phyloP scores from a whole-genome alignment of 345 rosid species.

The Mercurialis annua region DNA sequence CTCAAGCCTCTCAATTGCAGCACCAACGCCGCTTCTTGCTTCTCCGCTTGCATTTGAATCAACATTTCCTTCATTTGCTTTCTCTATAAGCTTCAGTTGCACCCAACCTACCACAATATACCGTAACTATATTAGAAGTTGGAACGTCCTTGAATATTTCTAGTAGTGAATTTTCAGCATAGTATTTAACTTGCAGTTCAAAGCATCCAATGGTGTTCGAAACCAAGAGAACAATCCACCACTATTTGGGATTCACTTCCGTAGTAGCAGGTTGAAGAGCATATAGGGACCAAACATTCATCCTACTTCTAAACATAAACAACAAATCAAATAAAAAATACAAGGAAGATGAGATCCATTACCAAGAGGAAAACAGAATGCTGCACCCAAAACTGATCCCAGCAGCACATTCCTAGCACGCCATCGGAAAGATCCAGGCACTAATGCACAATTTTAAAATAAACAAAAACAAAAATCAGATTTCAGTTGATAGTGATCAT shows the following conservation, averaged over 20 bases:
- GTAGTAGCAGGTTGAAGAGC: neutral
- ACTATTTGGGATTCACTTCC: neutral
- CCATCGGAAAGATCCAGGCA: constrained; percentile 87
- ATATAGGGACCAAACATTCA: neutral
- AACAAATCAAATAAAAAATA: neutral
- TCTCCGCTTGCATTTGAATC: constrained; percentile 28
- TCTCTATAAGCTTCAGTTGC: constrained; percentile 79
- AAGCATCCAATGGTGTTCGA: neutral
- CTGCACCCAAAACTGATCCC: constrained; percentile 77
- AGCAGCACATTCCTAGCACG: constrained; percentile 77
- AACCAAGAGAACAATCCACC: neutral
- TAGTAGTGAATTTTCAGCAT: neutral
- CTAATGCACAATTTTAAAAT: constrained; percentile 33
- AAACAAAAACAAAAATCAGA: neutral
- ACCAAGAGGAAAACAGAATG: constrained; percentile 77
- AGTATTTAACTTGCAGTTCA: neutral
- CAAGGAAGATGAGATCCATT: constrained; percentile 21
- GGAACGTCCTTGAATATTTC: neutral
- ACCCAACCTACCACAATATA: constrained; percentile 63
- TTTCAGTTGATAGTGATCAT: neutral
- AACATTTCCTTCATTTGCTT: constrained; percentile 64
- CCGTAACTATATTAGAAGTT: constrained; percentile 3
- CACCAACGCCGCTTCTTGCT: constrained; percentile 64
- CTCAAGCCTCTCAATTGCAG: constrained; percentile 80
- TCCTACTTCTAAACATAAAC: neutral